These are phyloP conservation scores for Lolium rigidum DNA, from an alignment of 176 grass and related monocot genomes.

Conservation along the genomic window DNA sequence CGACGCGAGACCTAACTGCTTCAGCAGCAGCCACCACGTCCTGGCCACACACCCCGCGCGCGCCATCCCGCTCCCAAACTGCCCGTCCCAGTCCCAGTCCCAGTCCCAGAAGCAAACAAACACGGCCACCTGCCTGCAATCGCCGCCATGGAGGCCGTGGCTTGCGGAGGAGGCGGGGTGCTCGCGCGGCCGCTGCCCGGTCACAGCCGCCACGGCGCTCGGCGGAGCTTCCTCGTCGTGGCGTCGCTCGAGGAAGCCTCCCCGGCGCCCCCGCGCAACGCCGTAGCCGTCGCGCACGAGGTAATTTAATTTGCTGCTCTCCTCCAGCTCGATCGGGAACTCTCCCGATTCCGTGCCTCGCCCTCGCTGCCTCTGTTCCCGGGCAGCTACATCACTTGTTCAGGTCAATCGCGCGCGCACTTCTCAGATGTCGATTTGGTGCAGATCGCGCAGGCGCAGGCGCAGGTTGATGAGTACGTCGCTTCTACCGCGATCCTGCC, in stretches of 20 bases:
- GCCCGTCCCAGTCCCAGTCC: no score
- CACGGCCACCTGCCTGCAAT: neutral
- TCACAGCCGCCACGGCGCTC: constrained; percentile 1
- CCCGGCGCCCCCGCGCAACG: constrained; percentile 9
- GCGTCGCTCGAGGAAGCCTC: constrained; percentile 38
- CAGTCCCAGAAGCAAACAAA: neutral
- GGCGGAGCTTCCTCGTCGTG: constrained; percentile 34
- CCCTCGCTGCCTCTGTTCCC: neutral
- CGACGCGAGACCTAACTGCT: constrained; percentile 37
- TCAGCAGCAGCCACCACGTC: constrained; percentile 26
- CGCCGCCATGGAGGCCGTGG: constrained; percentile 39
- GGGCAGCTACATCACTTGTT: neutral
- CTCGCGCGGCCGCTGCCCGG: constrained; percentile 20
- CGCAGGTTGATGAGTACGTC: constrained; percentile 5
- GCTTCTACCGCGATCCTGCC: neutral
- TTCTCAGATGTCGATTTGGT: neutral
- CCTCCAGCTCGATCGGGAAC: neutral
- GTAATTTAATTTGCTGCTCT: neutral
- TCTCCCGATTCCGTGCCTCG: neutral
- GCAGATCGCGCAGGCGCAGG: neutral
- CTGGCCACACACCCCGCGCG: constrained; percentile 25
- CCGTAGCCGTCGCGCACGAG: constrained; percentile 18
- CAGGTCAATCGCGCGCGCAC: neutral
- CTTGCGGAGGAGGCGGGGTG: constrained; percentile 37
- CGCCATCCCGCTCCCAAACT: constrained; percentile 19